phyloP scores from a whole-genome alignment of 257 asterid genomes.

The Coffea eugenioides region DNA sequence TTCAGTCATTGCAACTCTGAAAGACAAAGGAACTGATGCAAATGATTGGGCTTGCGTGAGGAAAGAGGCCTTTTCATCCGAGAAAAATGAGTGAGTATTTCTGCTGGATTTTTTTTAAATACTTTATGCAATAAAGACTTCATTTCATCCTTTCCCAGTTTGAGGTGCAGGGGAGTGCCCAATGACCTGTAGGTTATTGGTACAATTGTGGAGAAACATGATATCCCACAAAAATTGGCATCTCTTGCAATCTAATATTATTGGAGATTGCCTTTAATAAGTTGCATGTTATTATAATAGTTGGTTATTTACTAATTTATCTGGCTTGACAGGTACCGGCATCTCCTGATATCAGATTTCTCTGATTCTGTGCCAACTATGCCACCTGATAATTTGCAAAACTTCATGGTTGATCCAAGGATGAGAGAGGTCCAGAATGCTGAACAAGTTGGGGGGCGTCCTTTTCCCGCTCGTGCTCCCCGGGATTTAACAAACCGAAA shows the following conservation, averaged over 20 bases:
- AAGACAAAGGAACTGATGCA: conserved; percentile 48
- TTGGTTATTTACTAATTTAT: not conserved
- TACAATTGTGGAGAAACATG: not conserved
- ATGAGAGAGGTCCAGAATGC: conserved; percentile 46
- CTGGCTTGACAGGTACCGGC: conserved; percentile 60
- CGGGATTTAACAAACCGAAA: conserved; percentile 67
- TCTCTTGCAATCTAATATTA: not conserved
- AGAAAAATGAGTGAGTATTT: conserved; percentile 74
- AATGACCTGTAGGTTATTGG: not conserved
- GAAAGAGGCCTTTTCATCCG: conserved; percentile 73
- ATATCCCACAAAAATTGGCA: not conserved
- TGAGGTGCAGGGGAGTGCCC: not conserved
- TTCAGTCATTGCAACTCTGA: conserved; percentile 47
- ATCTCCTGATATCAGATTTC: conserved; percentile 74
- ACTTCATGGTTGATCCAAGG: conserved; percentile 66
- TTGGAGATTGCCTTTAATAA: not conserved
- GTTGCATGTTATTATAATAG: not conserved
- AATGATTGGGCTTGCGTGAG: conserved; percentile 84
- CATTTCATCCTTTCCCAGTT: not conserved
- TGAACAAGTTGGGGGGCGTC: conserved; percentile 31
- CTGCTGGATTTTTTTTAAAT: conserved; percentile 1
- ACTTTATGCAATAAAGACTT: not conserved
- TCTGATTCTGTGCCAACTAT: conserved; percentile 77
- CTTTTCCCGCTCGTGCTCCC: conserved; percentile 27
- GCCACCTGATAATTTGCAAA: conserved; percentile 95